Percentiles rank a stretch among this genome's conserved stretches.
Evolutionary conservation across 1,284 basidiomycete genomes (phyloP).

Genomic region (Cutaneotrichosporon mucoides): DNA sequence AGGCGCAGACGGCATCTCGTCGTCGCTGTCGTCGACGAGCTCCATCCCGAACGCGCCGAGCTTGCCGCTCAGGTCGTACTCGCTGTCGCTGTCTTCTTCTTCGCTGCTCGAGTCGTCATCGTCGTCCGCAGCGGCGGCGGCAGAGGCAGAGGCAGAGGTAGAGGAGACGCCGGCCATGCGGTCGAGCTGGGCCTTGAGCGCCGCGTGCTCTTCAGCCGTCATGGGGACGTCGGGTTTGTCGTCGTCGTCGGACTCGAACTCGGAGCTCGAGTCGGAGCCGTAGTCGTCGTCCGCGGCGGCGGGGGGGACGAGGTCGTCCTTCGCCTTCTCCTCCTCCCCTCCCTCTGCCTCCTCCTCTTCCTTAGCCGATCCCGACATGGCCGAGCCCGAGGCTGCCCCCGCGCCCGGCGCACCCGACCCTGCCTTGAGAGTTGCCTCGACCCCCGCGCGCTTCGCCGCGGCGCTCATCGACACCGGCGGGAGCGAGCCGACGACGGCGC

Average conservation of each 20-base stretch:
- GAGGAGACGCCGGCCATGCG: constrained; percentile 6
- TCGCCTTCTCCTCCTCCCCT: constrained; percentile 23
- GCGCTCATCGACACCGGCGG: constrained; percentile 31
- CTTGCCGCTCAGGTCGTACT: constrained; percentile 8
- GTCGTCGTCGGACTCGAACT: constrained; percentile 26
- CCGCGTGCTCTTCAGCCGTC: constrained; percentile 25
- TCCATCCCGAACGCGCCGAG: constrained; percentile 24
- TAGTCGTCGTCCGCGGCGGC: constrained; percentile 2
- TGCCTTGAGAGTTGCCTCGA: constrained; percentile 15
- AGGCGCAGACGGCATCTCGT: constrained; percentile 17
- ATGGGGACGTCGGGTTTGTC: constrained; percentile 20
- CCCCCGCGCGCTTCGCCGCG: constrained; percentile 34
- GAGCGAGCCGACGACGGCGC: constrained; percentile 38
- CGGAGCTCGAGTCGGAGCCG: constrained; percentile 28
- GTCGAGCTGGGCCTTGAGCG: constrained; percentile 28
- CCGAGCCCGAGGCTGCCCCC: too few relatives aligned
- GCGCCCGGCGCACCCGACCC: too few relatives aligned
- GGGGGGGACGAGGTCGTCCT: not conserved
- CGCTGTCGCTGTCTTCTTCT: constrained; percentile 15
- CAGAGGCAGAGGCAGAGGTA: too few relatives aligned
- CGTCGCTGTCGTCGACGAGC: constrained; percentile 22
- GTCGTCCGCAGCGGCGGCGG: not conserved
- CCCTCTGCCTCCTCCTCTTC: constrained; percentile 25
- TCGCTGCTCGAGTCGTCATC: constrained; percentile 6
- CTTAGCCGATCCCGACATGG: too few relatives aligned